Conservation (phyloP, 345 rosid species). For the Laguncularia racemosa region DNA sequence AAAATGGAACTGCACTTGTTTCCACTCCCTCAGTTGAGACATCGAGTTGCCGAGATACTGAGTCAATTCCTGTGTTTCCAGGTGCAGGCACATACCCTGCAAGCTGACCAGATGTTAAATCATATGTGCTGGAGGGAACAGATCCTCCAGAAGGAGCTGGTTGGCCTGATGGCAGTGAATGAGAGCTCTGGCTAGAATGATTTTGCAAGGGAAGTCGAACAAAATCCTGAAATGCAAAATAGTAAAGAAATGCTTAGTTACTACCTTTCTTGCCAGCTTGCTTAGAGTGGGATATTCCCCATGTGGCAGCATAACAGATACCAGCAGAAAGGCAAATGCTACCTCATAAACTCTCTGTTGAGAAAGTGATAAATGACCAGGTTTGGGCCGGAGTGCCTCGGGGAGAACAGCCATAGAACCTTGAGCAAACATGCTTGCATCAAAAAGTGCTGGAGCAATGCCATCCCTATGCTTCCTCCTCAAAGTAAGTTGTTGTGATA, state of each 20-base stretch:
- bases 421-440: constrained; percentile 62
- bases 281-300: no score
- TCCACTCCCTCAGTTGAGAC: constrained; percentile 52
- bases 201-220: constrained; percentile 97
- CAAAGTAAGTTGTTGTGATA: constrained; percentile 61
- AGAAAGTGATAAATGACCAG: constrained; percentile 79
- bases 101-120: constrained; percentile 46
- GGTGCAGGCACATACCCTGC: constrained; percentile 40
- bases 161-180: constrained; percentile 43
- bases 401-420: constrained; percentile 71
- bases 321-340: constrained; percentile 11
- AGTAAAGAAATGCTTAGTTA: constrained; percentile 1
- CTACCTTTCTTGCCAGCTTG: constrained; percentile 7
- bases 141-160: constrained; percentile 45
- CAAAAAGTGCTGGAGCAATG: constrained; percentile 55
- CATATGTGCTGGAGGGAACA: constrained; percentile 38
- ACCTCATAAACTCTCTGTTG: constrained; percentile 99
- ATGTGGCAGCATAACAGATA: constrained; percentile 1
- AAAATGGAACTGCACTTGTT: constrained; percentile 38
- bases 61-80: constrained; percentile 44
- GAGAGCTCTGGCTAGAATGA: constrained; percentile 63
- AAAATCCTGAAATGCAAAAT: constrained; percentile 53
- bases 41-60: constrained; percentile 54
- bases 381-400: constrained; percentile 89
- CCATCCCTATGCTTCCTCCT: constrained; percentile 91